Evolutionary conservation across 2,329 filamentous ascomycete genomes (phyloP).

Genomic region (Chaetomium olivaceum): DNA sequence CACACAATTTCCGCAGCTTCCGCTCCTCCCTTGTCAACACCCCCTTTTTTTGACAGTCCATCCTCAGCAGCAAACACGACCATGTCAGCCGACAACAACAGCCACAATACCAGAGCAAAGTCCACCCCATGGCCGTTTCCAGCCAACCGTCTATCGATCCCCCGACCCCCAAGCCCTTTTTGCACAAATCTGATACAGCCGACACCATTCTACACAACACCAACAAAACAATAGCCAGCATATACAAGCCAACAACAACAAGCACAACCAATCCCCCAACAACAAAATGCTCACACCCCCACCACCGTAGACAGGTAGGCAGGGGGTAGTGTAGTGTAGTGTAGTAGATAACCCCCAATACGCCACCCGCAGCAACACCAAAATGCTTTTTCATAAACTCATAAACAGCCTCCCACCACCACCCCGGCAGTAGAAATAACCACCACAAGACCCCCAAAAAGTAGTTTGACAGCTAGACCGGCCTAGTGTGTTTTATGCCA

Average conservation of each 20-base stretch:
- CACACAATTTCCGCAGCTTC: not conserved
- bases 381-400: not conserved
- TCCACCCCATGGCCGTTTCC: not conserved
- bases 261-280: no score
- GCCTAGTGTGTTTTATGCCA: conserved; percentile 38
- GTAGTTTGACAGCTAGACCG: no score
- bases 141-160: not conserved
- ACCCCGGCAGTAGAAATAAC: not conserved
- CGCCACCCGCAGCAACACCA: not conserved
- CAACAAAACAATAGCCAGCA: not conserved
- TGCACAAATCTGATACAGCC: not conserved
- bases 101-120: not conserved
- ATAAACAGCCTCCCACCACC: not conserved
- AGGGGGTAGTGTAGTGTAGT: no score
- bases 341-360: no score
- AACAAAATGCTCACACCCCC: no score
- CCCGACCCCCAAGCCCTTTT: not conserved
- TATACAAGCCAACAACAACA: not conserved
- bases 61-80: not conserved
- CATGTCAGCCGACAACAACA: not conserved
- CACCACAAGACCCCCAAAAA: not conserved
- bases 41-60: not conserved
- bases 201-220: not conserved
- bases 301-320: not conserved
- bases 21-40: not conserved